Percentiles rank a stretch among this genome's conserved stretches.
These are phyloP conservation scores for Magnolia kwangsiensis DNA, from an alignment of 164 flowering plant species.

Conservation along the genomic window DNA sequence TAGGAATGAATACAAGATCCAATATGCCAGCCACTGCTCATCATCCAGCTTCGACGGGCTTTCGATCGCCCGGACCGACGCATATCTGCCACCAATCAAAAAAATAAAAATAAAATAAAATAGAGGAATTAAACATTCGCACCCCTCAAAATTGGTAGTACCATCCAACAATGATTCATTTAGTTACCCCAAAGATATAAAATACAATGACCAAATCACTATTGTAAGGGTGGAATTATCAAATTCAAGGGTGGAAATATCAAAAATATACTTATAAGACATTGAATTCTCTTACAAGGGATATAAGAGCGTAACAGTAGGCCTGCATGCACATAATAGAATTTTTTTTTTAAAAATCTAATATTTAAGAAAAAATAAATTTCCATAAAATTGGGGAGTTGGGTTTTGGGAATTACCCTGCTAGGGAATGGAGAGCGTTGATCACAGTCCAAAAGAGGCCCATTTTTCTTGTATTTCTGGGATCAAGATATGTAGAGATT, in stretches of 20 bases:
- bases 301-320: conserved; percentile 68
- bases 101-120: neutral
- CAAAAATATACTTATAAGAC: neutral
- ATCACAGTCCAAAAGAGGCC: conserved; percentile 57
- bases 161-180: no score
- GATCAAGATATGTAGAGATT: neutral
- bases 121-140: neutral
- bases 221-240: no score
- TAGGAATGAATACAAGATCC: conserved; percentile 91
- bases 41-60: conserved; percentile 79
- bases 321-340: conserved; percentile 45
- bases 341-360: neutral
- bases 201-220: no score
- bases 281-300: conserved; percentile 57
- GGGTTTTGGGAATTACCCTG: conserved; percentile 45
- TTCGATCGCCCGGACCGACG: conserved; percentile 85
- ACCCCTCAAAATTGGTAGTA: no score
- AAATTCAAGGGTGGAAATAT: no score
- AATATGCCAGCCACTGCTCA: conserved; percentile 97
- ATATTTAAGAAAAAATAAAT: neutral
- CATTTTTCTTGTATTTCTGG: conserved; percentile 24
- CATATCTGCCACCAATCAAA: conserved; percentile 47
- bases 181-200: no score
- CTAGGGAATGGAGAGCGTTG: conserved; percentile 45
- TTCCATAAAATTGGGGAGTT: neutral